Base-by-base conservation (phyloP, 352 stramenopile species). In the Phytophthora sansomeana region DNA sequence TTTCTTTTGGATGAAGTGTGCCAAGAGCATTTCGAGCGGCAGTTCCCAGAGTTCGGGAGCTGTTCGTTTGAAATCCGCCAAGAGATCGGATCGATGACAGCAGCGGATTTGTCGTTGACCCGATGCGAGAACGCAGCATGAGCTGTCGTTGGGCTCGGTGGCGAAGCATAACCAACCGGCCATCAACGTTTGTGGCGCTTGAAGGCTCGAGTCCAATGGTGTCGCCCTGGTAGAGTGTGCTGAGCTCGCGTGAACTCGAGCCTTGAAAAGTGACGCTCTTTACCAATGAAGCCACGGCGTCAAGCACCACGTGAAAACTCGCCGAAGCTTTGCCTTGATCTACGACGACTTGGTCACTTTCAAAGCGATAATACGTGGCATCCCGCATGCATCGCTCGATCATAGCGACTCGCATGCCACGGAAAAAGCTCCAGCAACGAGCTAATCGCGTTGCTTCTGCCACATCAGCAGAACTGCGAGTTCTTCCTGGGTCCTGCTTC, bases 261-360 rank as follows among this genome's bases (percentile, higher is more conserved):
- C 78, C 81, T 14, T 63, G 47, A 33, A 64, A 67, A n/a, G 63
- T 78, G 0, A 87, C 53, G 6, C 80, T 81, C 44, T 76, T 77
- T 16, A 90, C 77, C 5, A 89, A 66, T 19, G 78, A 60, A 2
- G 76, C 74, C 5, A 72, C 62, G 0, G 68, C 57, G 38, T 81
- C 78, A 1, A 90, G 74, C 16, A 90, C 72, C 4, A 89, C 74
- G 48, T 79, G 67, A 36, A 83, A 89, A 50, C 76, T 69, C n/a
- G 54, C 42, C 0, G 73, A 77, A 5, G 49, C 41, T n/a, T 58
- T 61, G 26, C 74, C 70, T 36, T 90, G 79, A 36, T 76, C 55
- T 1, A 87, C 75, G 9, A 89, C 61, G 10, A 74, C 19, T 4
- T 76, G 66, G 7, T 89, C 77, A 21, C 47, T 58, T 19, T 80